Evolutionary conservation across 2,329 filamentous ascomycete genomes (phyloP), one percentile per base, ranked within the genome.

Genomic region (Monilinia laxa): DNA sequence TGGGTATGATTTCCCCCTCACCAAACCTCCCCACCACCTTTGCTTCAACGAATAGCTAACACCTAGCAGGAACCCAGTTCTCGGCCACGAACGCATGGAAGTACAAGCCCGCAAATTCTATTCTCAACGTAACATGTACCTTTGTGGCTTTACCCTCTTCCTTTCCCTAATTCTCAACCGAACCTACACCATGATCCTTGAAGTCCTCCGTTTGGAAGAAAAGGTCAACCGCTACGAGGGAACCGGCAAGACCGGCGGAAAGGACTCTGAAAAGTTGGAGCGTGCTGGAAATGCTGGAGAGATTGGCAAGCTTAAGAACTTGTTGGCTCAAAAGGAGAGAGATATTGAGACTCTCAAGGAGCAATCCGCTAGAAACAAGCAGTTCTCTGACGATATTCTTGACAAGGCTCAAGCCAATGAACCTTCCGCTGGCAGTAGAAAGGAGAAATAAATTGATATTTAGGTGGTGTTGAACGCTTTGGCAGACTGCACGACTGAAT

Each of bases 61-160:
- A 64, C 28, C 12, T 59, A 69, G 80, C 67, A 80, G 90, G 76
- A 83, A 84, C 67, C 86, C 88, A 62, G 88, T 93, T 68, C 87
- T 97, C 75, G 94, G 95, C 71, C 90, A 92, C 77, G 95, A 98
- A 79, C 94, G 95, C 71, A 93, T 96, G 86, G 95, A 99, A 82
- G 94, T 98, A 63, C 95, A 99, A 81, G 94, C 95, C 72, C 93
- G 95, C 85, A 99, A 99, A 82, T 99, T 99, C 85, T 99, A 99
- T 86, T 97, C 93, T 70, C 94, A 99, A 84, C 93, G 95, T 80
- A 99, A 99, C 88, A 99, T 99, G 95, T 99, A 99, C 83, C 93
- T 99, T 70, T 98, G 95, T 80, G 95, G 95, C 75, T 99, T 99
- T 85, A 99, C 95, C 6, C 90, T 99, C 71, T 98, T 99, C 87